phyloP scores from a whole-genome alignment of 148 eudicot species.

The Limonium bicolor region DNA sequence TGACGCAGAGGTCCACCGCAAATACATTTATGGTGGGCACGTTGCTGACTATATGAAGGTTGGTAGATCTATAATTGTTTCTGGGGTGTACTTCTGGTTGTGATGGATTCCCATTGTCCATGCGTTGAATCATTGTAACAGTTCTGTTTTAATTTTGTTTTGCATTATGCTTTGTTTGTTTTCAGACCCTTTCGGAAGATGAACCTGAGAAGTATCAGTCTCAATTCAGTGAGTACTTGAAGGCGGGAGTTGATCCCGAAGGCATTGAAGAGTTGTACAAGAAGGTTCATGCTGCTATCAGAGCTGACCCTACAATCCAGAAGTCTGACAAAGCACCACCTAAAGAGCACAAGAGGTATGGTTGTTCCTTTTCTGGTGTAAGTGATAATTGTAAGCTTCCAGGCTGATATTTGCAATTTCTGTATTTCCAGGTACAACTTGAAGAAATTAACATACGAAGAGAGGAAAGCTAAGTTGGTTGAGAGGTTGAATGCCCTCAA shows the following conservation, averaged over 20 bases:
- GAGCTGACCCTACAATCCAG: slow-evolving; percentile 4
- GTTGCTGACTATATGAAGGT: slow-evolving; percentile 73
- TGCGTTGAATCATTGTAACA: neutral
- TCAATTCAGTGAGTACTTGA: slow-evolving; percentile 8
- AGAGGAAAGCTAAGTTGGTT: slow-evolving; percentile 47
- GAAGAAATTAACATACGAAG: slow-evolving; percentile 57
- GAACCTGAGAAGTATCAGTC: slow-evolving; percentile 9
- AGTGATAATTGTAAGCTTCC: too few relatives aligned
- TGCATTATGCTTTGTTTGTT: neutral
- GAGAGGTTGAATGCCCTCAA: slow-evolving; percentile 55
- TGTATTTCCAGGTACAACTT: slow-evolving; percentile 32
- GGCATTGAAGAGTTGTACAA: slow-evolving; percentile 7
- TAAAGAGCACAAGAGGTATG: slow-evolving; percentile 8
- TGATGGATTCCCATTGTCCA: neutral
- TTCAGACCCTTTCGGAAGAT: slow-evolving; percentile 4
- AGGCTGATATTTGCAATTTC: too few relatives aligned
- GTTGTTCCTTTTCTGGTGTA: too few relatives aligned
- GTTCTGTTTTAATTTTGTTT: neutral
- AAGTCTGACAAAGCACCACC: slow-evolving; percentile 6
- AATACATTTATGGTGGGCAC: slow-evolving; percentile 75
- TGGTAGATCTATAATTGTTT: neutral
- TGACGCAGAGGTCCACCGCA: slow-evolving; percentile 62
- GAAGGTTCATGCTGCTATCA: slow-evolving; percentile 11
- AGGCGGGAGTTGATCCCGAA: slow-evolving; percentile 8
- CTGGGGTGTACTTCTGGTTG: neutral